Evolutionary conservation across 179 eudicot genomes (phyloP).

Genomic region (Silene vulgaris): DNA sequence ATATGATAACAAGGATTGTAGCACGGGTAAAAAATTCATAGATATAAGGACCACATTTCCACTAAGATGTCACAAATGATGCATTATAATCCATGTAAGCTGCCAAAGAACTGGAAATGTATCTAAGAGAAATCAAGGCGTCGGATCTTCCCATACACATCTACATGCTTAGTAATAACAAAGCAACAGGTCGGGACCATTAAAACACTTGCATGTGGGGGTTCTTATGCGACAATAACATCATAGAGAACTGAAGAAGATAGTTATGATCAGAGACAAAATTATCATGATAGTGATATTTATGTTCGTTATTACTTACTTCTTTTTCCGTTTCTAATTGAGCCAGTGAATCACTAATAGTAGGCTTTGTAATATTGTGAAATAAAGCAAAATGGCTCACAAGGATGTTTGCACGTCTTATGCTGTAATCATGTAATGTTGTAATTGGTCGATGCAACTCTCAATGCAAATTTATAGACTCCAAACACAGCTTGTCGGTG

Average conservation of each 20-base stretch:
- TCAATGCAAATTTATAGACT: too few species aligned
- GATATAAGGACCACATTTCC: constrained; percentile 4
- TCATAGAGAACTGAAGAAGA: constrained; percentile 1
- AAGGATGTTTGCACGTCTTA: background rate
- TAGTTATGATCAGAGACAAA: constrained; percentile 1
- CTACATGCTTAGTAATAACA: background rate
- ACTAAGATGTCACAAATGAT: background rate
- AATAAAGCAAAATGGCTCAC: background rate
- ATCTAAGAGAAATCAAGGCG: constrained; percentile 9
- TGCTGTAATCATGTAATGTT: background rate
- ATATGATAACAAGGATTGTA: background rate
- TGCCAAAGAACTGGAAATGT: background rate
- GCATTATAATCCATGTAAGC: background rate
- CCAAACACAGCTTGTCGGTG: too few species aligned
- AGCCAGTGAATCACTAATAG: background rate
- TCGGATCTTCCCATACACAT: constrained; percentile 11
- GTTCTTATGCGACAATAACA: constrained; percentile 4
- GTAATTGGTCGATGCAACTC: too few species aligned
- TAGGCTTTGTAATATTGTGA: background rate
- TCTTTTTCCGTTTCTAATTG: background rate
- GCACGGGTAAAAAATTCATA: background rate
- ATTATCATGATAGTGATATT: too few species aligned
- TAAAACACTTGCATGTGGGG: constrained; percentile 17
- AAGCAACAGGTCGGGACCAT: constrained; percentile 15
- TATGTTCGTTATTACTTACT: background rate